Conservation (phyloP, 768 basidiomycete genomes). For the Cubamyces lactineus region DNA sequence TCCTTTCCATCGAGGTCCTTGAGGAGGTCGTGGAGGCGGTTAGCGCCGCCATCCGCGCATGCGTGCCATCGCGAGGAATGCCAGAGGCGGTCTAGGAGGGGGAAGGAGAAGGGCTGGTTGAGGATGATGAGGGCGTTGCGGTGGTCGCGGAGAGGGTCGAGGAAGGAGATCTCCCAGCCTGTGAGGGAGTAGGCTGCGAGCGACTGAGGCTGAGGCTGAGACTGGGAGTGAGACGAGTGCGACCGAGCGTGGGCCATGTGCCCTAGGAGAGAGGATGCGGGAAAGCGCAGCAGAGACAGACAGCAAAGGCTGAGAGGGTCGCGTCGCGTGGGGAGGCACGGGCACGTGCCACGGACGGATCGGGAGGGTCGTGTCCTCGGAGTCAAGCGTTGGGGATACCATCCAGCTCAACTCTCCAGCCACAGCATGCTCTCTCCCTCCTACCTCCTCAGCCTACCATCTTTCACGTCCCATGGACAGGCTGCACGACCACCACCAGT, state of each 20-base stretch:
- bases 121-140: conserved; percentile 74
- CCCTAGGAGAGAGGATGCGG: no score
- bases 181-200: conserved; percentile 8
- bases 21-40: conserved; percentile 62
- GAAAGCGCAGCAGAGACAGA: no score
- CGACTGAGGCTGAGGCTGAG: neutral
- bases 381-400: conserved; percentile 12
- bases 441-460: neutral
- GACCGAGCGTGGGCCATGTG: no score
- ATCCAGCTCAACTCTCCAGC: neutral
- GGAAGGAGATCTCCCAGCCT: conserved; percentile 27
- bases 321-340: conserved; percentile 21
- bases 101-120: conserved; percentile 80
- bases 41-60: conserved; percentile 66
- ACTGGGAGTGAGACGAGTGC: neutral
- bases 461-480: conserved; percentile 28
- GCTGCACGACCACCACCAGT: conserved; percentile 37
- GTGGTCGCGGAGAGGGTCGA: conserved; percentile 23
- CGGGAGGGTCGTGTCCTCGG: conserved; percentile 23
- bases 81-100: conserved; percentile 65
- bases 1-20: conserved; percentile 13
- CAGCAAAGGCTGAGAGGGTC: no score
- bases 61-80: conserved; percentile 34
- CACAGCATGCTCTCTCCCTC: conserved; percentile 6
- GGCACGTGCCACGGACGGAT: conserved; percentile 25